Conservation (phyloP, 1,284 basidiomycete genomes). For the Paramarasmius palmivorus region DNA sequence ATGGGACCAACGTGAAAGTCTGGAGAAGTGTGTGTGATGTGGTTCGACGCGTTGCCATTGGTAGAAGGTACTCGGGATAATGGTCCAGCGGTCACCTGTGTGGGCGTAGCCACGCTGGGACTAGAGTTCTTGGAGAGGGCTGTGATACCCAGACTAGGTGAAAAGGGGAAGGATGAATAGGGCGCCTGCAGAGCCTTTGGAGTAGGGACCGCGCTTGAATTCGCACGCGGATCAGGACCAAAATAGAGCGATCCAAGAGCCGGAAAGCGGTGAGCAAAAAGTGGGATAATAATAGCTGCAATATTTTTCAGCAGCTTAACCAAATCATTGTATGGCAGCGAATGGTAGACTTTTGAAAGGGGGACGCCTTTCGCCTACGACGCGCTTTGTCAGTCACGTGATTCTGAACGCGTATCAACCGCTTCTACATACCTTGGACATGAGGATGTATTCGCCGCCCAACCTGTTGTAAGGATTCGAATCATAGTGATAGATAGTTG, state of each 20-base stretch:
- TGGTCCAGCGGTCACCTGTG: background rate
- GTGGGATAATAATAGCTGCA: constrained; percentile 61
- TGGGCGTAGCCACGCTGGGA: background rate
- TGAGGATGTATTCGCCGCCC: constrained; percentile 80
- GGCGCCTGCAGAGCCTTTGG: constrained; percentile 37
- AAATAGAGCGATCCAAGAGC: constrained; percentile 73
- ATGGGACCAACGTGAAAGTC: constrained; percentile 73
- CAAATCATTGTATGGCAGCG: constrained; percentile 61
- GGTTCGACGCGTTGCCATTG: background rate
- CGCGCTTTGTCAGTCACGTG: constrained; percentile 10
- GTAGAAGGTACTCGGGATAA: background rate
- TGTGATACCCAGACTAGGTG: constrained; percentile 33
- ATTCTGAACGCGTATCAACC: constrained; percentile 9
- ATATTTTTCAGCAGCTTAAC: constrained; percentile 65
- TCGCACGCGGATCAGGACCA: constrained; percentile 41
- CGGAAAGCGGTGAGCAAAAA: constrained; percentile 75
- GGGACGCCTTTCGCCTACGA: constrained; percentile 68
- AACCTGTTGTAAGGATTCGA: constrained; percentile 80
- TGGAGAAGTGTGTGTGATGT: constrained; percentile 7
- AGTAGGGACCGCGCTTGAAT: constrained; percentile 26
- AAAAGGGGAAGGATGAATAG: constrained; percentile 42
- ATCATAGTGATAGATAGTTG: constrained; percentile 72
- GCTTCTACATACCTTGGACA: constrained; percentile 70
- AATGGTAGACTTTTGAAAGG: constrained; percentile 65
- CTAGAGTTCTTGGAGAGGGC: constrained; percentile 16